These are phyloP conservation scores for Trichomonas tenax DNA, from an alignment of 208 protist genomes.

Conservation along the genomic window DNA sequence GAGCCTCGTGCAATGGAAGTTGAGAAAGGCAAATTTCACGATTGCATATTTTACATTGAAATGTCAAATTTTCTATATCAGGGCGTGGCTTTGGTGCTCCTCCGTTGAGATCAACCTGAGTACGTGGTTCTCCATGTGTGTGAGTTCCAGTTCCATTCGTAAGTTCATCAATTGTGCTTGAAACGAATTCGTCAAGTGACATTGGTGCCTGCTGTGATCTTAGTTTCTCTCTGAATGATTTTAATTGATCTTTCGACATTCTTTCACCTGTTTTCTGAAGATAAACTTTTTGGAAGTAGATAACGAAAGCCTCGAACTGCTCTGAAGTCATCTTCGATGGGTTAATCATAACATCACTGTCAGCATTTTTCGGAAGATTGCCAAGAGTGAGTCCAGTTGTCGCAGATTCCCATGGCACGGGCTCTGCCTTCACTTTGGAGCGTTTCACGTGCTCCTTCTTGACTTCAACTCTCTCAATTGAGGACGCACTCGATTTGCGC, in stretches of 20 bases:
- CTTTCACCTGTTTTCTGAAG: neutral
- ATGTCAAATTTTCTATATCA: neutral
- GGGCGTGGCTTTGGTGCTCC: neutral
- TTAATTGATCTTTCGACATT: neutral
- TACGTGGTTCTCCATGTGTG: neutral
- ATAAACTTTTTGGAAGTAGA: neutral
- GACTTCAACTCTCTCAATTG: neutral
- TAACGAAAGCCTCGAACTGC: neutral
- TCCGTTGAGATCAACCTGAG: neutral
- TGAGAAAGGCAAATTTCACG: neutral
- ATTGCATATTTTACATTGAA: neutral
- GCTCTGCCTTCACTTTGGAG: neutral
- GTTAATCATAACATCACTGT: neutral
- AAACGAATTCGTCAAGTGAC: neutral
- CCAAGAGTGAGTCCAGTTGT: neutral
- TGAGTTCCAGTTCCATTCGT: neutral
- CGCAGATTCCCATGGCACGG: neutral
- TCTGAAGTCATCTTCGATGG: neutral
- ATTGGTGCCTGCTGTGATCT: neutral
- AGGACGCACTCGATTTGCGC: neutral
- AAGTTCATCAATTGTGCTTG: neutral
- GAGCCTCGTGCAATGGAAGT: neutral
- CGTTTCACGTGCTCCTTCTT: neutral
- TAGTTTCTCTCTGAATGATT: neutral
- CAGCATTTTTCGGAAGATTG: neutral